Conservation (phyloP, 1,139 yeast genomes). For the Debaryomyces fabryi region DNA sequence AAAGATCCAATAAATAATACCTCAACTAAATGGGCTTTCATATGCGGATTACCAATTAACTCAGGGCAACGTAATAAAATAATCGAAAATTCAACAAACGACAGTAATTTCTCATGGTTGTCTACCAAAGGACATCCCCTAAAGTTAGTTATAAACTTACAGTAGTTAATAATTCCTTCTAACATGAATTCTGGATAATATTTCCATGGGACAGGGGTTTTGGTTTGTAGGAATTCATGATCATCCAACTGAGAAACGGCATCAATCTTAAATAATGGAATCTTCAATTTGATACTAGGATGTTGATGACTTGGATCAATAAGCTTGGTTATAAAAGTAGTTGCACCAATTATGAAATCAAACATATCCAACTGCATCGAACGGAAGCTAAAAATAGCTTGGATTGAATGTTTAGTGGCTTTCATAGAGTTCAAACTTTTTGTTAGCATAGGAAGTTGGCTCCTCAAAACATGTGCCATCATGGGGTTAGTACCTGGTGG, state of each 20-base stretch:
- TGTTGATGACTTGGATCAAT: slow-evolving; percentile 71
- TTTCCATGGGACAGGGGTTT: slow-evolving; percentile 78
- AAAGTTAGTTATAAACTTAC: slow-evolving; percentile 65
- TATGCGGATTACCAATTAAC: slow-evolving; percentile 86
- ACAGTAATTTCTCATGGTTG: slow-evolving; percentile 51
- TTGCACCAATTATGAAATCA: slow-evolving; percentile 76
- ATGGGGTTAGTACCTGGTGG: slow-evolving; percentile 33
- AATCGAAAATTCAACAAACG: slow-evolving; percentile 74
- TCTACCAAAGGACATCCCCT: slow-evolving; percentile 60
- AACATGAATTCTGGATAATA: slow-evolving; percentile 84
- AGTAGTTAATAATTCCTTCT: slow-evolving; percentile 80
- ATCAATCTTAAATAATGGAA: slow-evolving; percentile 67
- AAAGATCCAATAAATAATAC: slow-evolving; percentile 76
- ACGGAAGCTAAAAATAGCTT: slow-evolving; percentile 60
- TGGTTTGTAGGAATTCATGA: slow-evolving; percentile 62
- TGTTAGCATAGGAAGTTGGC: slow-evolving; percentile 50
- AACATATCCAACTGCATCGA: slow-evolving; percentile 65
- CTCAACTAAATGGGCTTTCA: slow-evolving; percentile 84
- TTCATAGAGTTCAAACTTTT: slow-evolving; percentile 41
- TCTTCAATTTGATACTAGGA: slow-evolving; percentile 55
- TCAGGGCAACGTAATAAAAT: slow-evolving; percentile 83
- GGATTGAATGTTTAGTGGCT: slow-evolving; percentile 55
- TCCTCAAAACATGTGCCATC: slow-evolving; percentile 33
- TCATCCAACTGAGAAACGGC: slow-evolving; percentile 60
- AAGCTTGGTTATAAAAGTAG: slow-evolving; percentile 68